These are phyloP conservation scores for Glebionis coronaria DNA, from an alignment of 129 eudicot genomes.

Conservation along the genomic window DNA sequence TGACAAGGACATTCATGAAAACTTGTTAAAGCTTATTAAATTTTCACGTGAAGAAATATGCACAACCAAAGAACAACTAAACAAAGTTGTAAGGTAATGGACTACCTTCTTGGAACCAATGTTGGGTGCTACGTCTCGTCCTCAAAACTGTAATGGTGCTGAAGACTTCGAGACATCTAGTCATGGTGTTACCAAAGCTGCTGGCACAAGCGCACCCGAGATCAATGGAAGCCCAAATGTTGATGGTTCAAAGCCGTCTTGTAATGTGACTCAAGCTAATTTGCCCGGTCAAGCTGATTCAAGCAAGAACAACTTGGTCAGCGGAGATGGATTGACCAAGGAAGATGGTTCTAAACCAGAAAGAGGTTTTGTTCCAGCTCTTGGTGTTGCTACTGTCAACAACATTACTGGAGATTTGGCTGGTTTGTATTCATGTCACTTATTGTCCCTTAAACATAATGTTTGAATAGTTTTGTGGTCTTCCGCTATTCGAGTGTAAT, in stretches of 20 bases:
- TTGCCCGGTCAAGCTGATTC: conserved; percentile 37
- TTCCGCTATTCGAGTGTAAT: conserved; percentile 2
- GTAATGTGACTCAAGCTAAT: conserved; percentile 49
- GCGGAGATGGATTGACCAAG: conserved; percentile 43
- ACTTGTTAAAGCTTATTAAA: conserved; percentile 67
- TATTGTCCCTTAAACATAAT: background rate
- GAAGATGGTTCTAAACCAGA: conserved; percentile 39
- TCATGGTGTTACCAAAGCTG: conserved; percentile 25
- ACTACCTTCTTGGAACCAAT: conserved; percentile 83
- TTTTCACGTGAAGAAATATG: conserved; percentile 91
- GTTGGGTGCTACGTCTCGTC: conserved; percentile 53
- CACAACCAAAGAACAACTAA: conserved; percentile 77
- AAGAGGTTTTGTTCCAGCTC: conserved; percentile 12
- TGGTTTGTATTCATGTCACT: conserved; percentile 30
- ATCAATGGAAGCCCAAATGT: conserved; percentile 41
- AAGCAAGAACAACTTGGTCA: conserved; percentile 33
- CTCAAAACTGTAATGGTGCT: conserved; percentile 30
- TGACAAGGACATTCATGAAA: conserved; percentile 74
- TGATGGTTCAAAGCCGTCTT: conserved; percentile 40
- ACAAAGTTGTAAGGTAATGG: conserved; percentile 80
- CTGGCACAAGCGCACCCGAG: conserved; percentile 30
- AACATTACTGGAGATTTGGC: conserved; percentile 18
- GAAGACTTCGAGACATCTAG: conserved; percentile 48
- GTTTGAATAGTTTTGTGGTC: background rate
- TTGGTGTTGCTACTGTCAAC: too few species aligned